Conservation (phyloP, 2,329 filamentous ascomycete genomes). For the Tolypocladium tropicale region DNA sequence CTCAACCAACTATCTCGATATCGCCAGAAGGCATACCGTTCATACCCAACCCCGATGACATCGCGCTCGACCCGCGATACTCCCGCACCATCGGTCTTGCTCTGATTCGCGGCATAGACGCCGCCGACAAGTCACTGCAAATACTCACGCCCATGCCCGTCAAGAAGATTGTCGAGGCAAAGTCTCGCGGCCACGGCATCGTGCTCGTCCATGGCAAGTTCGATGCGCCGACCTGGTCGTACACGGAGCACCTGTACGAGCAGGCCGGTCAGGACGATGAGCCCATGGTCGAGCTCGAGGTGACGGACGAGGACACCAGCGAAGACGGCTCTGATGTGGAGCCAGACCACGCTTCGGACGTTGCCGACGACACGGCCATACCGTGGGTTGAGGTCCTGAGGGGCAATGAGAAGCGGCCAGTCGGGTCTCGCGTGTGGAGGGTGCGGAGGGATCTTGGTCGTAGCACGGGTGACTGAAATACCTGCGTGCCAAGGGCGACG, state of each 20-base stretch:
- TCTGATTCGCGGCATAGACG: constrained; percentile 61
- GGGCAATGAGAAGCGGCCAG: constrained; percentile 43
- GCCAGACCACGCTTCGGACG: constrained; percentile 12
- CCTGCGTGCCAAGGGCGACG: background rate
- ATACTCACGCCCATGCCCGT: constrained; percentile 50
- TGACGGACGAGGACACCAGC: constrained; percentile 23
- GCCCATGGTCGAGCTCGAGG: constrained; percentile 16
- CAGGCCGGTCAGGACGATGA: constrained; percentile 20
- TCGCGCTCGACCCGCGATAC: constrained; percentile 47
- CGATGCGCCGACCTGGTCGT: constrained; percentile 60
- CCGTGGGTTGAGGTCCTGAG: constrained; percentile 52
- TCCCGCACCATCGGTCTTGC: constrained; percentile 54
- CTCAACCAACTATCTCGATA: constrained; percentile 4
- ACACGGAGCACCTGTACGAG: constrained; percentile 50
- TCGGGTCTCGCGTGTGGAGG: constrained; percentile 52
- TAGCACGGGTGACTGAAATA: constrained; percentile 17
- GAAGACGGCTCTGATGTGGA: constrained; percentile 21
- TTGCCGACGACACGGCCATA: constrained; percentile 18
- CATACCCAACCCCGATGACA: constrained; percentile 43
- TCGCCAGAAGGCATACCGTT: constrained; percentile 49
- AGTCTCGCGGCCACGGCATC: constrained; percentile 34
- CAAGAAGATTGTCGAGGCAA: constrained; percentile 27
- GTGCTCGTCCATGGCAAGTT: constrained; percentile 59
- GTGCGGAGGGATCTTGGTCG: constrained; percentile 53
- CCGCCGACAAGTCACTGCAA: constrained; percentile 41